These are phyloP conservation scores for Boletellus deceptivus DNA, from an alignment of 1,284 basidiomycete genomes.

Conservation along the genomic window DNA sequence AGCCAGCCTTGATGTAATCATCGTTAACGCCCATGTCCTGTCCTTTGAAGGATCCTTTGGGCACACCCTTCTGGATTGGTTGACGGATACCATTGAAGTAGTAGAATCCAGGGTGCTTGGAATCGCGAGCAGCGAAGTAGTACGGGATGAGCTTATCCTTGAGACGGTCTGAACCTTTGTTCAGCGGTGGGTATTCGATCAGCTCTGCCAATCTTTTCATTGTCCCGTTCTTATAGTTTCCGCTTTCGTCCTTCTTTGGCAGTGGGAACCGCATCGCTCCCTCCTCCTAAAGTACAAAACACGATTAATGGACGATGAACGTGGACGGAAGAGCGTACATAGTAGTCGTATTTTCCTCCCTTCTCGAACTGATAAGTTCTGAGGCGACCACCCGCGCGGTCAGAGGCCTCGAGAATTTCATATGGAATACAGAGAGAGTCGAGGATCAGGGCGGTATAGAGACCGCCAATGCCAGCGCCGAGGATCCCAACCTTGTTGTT, in stretches of 20 bases:
- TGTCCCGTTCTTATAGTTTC: slow-evolving; percentile 25
- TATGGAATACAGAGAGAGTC: slow-evolving; percentile 34
- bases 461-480: slow-evolving; percentile 32
- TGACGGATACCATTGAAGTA: neutral
- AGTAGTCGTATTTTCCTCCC: slow-evolving; percentile 18
- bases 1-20: neutral
- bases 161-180: slow-evolving; percentile 3
- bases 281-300: slow-evolving; percentile 18
- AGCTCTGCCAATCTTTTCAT: slow-evolving; percentile 33
- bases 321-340: slow-evolving; percentile 10
- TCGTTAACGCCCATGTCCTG: neutral
- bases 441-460: slow-evolving; percentile 39
- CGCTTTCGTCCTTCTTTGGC: slow-evolving; percentile 15
- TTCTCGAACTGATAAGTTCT: slow-evolving; percentile 31
- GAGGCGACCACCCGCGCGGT: slow-evolving; percentile 34
- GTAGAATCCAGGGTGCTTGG: neutral
- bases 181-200: slow-evolving; percentile 11
- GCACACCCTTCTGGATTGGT: too few species aligned
- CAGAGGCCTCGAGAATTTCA: slow-evolving; percentile 35
- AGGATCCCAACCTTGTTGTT: slow-evolving; percentile 17
- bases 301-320: neutral
- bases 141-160: neutral
- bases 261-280: slow-evolving; percentile 39
- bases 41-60: neutral
- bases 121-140: neutral